Percentiles rank a stretch among this genome's conserved stretches.
These are phyloP conservation scores for Pleurostoma richardsiae DNA, from an alignment of 2,329 filamentous ascomycete species.

Conservation along the genomic window DNA sequence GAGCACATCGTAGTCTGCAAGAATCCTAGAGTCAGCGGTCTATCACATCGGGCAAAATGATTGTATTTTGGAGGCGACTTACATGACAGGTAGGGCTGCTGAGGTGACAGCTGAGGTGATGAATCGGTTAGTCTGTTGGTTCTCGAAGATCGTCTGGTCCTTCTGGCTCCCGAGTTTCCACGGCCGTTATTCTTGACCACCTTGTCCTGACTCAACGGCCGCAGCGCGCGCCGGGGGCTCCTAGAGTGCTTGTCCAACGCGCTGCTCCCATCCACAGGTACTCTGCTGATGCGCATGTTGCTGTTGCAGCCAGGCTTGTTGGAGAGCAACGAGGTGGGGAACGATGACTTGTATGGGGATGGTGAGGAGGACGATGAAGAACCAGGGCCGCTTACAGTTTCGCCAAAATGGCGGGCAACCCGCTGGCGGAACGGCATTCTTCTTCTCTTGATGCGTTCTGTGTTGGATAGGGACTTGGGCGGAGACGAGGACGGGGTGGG, in stretches of 20 bases:
- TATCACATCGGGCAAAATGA: background rate
- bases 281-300: background rate
- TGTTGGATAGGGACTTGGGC: background rate
- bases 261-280: too few relatives aligned
- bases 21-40: conserved; percentile 4
- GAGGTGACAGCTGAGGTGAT: conserved; percentile 24
- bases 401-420: conserved; percentile 42
- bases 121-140: conserved; percentile 10
- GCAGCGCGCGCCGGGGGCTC: background rate
- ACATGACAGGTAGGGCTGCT: conserved; percentile 39
- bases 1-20: conserved; percentile 16
- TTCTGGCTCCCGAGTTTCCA: conserved; percentile 2
- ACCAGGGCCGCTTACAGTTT: conserved; percentile 30
- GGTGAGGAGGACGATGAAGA: conserved; percentile 11
- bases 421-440: conserved; percentile 22
- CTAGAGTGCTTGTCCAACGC: background rate
- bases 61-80: conserved; percentile 16
- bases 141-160: conserved; percentile 1
- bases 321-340: conserved; percentile 3
- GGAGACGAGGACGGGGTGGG: background rate
- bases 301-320: conserved; percentile 1
- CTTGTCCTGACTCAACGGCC: background rate
- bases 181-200: conserved; percentile 3
- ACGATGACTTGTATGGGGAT: conserved; percentile 4
- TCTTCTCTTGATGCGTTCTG: conserved; percentile 1